A percentile compares a stretch with the other conserved stretches of the same genome.
phyloP scores from a whole-genome alignment of 352 stramenopile genomes.

The Phytophthora crassamura region DNA sequence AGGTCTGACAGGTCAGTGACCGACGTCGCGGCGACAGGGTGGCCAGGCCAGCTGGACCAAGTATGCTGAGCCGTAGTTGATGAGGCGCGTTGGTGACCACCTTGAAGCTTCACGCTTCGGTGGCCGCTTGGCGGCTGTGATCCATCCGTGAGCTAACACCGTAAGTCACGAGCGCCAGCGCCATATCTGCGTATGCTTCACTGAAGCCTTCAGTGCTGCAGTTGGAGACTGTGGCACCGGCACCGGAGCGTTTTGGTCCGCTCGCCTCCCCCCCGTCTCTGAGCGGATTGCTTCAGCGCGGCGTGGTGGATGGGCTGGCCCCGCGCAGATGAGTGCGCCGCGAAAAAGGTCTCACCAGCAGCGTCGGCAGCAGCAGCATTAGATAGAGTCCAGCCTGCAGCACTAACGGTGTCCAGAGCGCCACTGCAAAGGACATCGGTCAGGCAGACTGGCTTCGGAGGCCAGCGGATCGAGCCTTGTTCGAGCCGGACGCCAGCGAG shows the following conservation, averaged over 20 bases:
- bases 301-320: conserved; percentile 19
- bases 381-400: no score
- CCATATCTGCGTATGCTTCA: no score
- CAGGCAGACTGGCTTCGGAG: no score
- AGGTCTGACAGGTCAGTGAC: background rate
- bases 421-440: background rate
- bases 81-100: conserved; percentile 11
- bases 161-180: background rate
- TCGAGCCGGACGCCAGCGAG: background rate
- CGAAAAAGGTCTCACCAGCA: conserved; percentile 18
- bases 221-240: no score
- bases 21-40: conserved; percentile 29
- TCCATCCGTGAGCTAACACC: conserved; percentile 13
- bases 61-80: conserved; percentile 19
- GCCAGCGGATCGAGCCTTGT: no score
- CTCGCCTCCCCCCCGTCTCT: conserved; percentile 18
- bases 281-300: conserved; percentile 12
- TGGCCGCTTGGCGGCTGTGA: conserved; percentile 9
- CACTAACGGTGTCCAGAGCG: background rate
- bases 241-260: conserved; percentile 9
- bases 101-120: conserved; percentile 20
- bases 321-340: conserved; percentile 21
- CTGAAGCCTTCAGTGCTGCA: no score
- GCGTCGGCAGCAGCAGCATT: background rate
- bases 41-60: conserved; percentile 24